Evolutionary conservation across 1,284 basidiomycete genomes (phyloP), one percentile per base, ranked within the genome.

Genomic region (Takashimella koratensis): DNA sequence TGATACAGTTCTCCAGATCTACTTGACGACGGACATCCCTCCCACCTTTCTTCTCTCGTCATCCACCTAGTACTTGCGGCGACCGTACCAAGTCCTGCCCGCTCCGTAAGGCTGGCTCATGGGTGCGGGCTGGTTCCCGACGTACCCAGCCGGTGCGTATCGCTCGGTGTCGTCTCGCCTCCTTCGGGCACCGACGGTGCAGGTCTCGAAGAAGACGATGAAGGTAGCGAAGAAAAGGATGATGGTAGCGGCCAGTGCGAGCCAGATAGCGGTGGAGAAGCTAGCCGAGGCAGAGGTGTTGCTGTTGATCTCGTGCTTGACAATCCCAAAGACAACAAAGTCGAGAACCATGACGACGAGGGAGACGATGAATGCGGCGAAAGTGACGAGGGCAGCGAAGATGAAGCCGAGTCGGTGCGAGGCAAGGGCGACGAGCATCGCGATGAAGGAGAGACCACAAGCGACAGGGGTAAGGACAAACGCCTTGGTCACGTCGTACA

Each of bases 391-490:
- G 5, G 67, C 49, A 10, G 71, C 66, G 50, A 69, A 68, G 47
- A 76, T 50, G 67, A 65, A 75, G 5, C 75, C 75, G 50, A 75
- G 26, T 22, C 63, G 65, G 59, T 69, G 58, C 4, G 66, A 65
- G 53, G 54, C 53, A 21, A 66, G 59, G 8, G 74, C 71, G 43
- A 75, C 59, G 56, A 75, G 56, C 58, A 71, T 67, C 2, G 71
- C 59, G 25, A 74, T 47, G 52, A 71, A 68, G 5, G 70, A 52
- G 43, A 74, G 49, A 59, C 60, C 68, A 8, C 57, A 52, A 0
- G 73, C 74, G 43, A 76, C 63, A 11, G 74, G 73, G 55, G 74
- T 67, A 2, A 76, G 60, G 52, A 76, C 60, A 24, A 75, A 51
- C 3, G 62, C 71, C 46, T 69, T 70, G 40, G 73, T 73, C 36